Evolutionary conservation across 345 rosid species (phyloP), one percentile per base, ranked within the genome.

Genomic region (Citropsis articulata): DNA sequence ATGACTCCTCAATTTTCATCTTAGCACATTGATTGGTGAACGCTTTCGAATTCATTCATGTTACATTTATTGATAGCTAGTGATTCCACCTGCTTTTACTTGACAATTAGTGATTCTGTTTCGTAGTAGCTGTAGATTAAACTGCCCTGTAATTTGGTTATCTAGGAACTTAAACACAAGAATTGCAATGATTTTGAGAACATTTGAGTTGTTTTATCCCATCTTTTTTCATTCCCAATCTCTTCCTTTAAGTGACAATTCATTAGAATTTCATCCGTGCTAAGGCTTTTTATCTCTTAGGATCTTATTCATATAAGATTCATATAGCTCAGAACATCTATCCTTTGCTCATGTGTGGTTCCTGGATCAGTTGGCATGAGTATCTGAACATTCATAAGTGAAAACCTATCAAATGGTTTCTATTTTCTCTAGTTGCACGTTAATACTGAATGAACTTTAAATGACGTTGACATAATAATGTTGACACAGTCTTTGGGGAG

Each of bases 401-500:
- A 45, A 25, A 69, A 25, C 22, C 73, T 28, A 30, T 9, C 36
- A 48, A 6, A 7, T 63, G 67, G 21, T 30, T 1, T 28, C 19
- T 16, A 63, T 6, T 33, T 35, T 33, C 21, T 7, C 19, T 7
- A 2, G 21, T 35, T 59, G 33, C 48, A 36, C 9, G 65, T 12
- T 72, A 21, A 27, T 16, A 7, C 36, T 38, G 12, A 40, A 40
- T 18, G 38, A 60, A 9, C 59, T 60, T 4, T 10, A 5, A 1
- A 19, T 53, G 19, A 28, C 31, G n/a, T 66, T 78, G 24, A 76
- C 66, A 21, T 73, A 21, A 8, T 31, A 27, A 21, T 69, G 33
- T 45, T 67, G 42, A 21, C 82, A 82, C 89, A 97, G 99, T 88
- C 98, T 97, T 62, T 97, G 99, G 99, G 99, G 99, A 80, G 97